These are phyloP conservation scores for Ascoidea rubescens DNA, from an alignment of 805 yeast genomes.

Conservation along the genomic window DNA sequence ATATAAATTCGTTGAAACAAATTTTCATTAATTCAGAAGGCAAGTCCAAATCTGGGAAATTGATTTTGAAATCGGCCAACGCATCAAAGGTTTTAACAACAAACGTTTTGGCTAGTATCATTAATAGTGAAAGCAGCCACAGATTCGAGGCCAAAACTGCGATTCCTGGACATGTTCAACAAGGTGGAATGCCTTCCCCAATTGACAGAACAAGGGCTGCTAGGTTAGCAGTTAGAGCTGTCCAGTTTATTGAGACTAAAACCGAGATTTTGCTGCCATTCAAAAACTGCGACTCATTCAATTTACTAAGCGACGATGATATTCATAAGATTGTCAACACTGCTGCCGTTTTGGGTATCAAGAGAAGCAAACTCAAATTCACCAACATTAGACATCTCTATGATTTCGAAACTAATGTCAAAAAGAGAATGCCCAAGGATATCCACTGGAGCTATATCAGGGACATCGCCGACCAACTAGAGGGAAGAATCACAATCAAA, in stretches of 20 bases:
- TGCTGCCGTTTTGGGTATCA: constrained; percentile 75
- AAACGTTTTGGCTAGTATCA: constrained; percentile 55
- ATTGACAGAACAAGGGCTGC: constrained; percentile 68
- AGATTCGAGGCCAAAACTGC: constrained; percentile 70
- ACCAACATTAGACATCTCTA: constrained; percentile 63
- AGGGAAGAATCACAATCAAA: constrained; percentile 37
- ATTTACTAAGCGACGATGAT: constrained; percentile 15
- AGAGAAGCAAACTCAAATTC: constrained; percentile 62
- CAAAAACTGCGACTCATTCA: constrained; percentile 19
- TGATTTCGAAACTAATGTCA: constrained; percentile 75
- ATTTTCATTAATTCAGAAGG: constrained; percentile 66
- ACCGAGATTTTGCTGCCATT: constrained; percentile 14
- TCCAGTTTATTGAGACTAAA: constrained; percentile 47
- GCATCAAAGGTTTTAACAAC: constrained; percentile 51
- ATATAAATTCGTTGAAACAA: constrained; percentile 53
- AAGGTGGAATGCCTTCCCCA: constrained; percentile 66
- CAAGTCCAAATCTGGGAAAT: constrained; percentile 64
- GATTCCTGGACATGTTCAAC: constrained; percentile 79
- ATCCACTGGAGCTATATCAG: constrained; percentile 73
- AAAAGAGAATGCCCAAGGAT: constrained; percentile 74
- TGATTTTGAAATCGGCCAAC: constrained; percentile 51
- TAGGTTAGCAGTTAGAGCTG: constrained; percentile 55
- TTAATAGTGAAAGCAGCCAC: constrained; percentile 44
- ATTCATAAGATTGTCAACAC: constrained; percentile 29
- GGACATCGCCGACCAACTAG: constrained; percentile 73